Evolutionary conservation across 2,329 filamentous ascomycete species (phyloP).

Genomic region (Daldinia sp.): DNA sequence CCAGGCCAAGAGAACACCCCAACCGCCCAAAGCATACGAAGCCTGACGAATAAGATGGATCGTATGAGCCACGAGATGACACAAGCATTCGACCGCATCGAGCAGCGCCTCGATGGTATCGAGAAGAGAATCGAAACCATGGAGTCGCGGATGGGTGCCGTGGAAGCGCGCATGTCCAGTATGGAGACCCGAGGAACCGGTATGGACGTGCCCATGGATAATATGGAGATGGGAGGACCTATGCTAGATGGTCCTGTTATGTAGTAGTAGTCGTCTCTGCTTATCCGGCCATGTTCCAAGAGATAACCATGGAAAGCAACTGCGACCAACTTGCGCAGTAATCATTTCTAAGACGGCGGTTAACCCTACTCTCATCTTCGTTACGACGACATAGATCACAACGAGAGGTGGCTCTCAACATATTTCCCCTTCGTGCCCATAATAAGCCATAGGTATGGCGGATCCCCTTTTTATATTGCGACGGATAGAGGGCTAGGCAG

Average conservation of each 20-base stretch:
- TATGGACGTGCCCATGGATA: conserved; percentile 51
- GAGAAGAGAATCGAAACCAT: conserved; percentile 65
- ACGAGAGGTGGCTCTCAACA: neutral
- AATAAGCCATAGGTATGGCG: neutral
- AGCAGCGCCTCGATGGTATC: conserved; percentile 59
- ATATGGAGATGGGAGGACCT: conserved; percentile 50
- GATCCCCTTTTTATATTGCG: conserved; percentile 1
- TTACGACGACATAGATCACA: neutral
- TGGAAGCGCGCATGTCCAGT: conserved; percentile 51
- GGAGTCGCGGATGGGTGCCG: conserved; percentile 51
- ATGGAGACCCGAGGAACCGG: conserved; percentile 48
- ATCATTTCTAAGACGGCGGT: neutral
- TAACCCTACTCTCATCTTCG: neutral
- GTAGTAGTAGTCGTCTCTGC: conserved; percentile 36
- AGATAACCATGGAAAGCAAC: neutral
- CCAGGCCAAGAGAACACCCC: conserved; percentile 66
- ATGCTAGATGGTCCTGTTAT: conserved; percentile 50
- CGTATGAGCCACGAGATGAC: conserved; percentile 64
- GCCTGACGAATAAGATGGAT: conserved; percentile 67
- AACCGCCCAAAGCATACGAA: conserved; percentile 64
- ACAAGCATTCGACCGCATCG: conserved; percentile 61
- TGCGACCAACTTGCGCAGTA: neutral
- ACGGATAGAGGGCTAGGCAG: conserved; percentile 8
- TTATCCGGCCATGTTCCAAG: neutral
- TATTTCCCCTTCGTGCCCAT: neutral